Evolutionary conservation across 1,139 yeast genomes (phyloP), one percentile per base, ranked within the genome.

Genomic region (Yamadazyma spencermartinsiae): DNA sequence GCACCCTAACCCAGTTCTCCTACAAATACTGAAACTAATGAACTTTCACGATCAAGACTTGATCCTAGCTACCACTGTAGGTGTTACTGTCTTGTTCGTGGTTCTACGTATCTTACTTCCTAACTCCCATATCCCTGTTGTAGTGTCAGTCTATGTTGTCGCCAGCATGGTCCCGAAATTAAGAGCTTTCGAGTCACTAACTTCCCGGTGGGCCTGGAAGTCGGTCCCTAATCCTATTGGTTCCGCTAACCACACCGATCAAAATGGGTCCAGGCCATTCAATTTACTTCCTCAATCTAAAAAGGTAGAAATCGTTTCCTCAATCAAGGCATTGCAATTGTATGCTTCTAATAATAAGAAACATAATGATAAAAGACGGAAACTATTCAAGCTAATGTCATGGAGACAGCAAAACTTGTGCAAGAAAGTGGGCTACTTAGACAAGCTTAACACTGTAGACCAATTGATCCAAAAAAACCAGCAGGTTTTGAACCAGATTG

Each of bases 361-460:
- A 11, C 58, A 71, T 61, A 76, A 76, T 38, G 75, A 72, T 31
- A 59, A 76, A 36, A 66, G 79, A 35, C 61, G 74, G 17, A 60
- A 58, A 30, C 50, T 77, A 31, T 77, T 72, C 55, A 70, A 70
- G 40, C 52, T 68, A 51, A 67, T 80, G 75, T 59, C 76, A 4
- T 70, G 76, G 68, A 63, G 76, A 40, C 86, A 81, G 49, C 83
- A 79, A 48, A 61, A 67, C 23, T 49, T 78, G 26, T 76, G 80
- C 31, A 70, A 70, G 16, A 66, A 74, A 13, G 69, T 72, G 2
- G 84, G 85, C 0, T 86, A 85, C 58, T 52, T 71, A 18, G 61
- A 68, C 16, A 81, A 82, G 46, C 56, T 85, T 27, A 59, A 66
- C 15, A 49, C 51, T 12, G 63, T 80, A 3, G 83, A 81, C 35